Evolutionary conservation across 2,329 filamentous ascomycete species (phyloP), one percentile per base, ranked within the genome.

Genomic region (Geosmithia flava): DNA sequence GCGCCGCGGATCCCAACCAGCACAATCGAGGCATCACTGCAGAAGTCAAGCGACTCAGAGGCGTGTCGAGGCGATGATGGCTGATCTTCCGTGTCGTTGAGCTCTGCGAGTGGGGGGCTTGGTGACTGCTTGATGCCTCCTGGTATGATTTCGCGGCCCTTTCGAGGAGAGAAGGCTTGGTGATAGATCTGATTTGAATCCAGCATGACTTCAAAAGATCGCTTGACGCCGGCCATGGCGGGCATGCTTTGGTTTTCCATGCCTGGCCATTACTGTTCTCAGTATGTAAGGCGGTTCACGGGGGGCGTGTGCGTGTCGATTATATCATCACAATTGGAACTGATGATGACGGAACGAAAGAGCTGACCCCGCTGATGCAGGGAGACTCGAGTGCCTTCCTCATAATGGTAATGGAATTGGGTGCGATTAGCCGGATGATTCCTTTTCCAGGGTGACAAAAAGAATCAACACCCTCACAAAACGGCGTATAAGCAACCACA

Each of bases 1-100:
- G 82, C 79, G 11, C 85, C 85, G 15, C 83, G 78, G 49, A 87
- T 80, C 2, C 85, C 85, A 20, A 85, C 75, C 17, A 90, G 69
- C 7, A 89, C 75, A 48, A 90, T 79, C 1, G 85, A 87, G 2
- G 82, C 80, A 67, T 85, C 74, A 10, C 71, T 61, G 8, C 69
- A 65, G 56, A 84, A 85, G 44, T 53, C 59, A 42, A 55, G 57
- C 51, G 54, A 56, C 57, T 67, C 49, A 19, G 55, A 55, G 37
- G 49, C 59, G 30, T 58, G 42, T 3, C 58, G 54, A 30, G 54
- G 55, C 15, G 55, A 54, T 10, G 52, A 54, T 11, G 56, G 55
- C 11, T 30, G 29, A 11, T 30, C 29, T 11, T 6, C 29, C 7
- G 29, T 30, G 11, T 11, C 29, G 11, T 30, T 30, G 29, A 30